Evolutionary conservation across 768 basidiomycete genomes (phyloP).

Genomic region (Tulasnella sp.): DNA sequence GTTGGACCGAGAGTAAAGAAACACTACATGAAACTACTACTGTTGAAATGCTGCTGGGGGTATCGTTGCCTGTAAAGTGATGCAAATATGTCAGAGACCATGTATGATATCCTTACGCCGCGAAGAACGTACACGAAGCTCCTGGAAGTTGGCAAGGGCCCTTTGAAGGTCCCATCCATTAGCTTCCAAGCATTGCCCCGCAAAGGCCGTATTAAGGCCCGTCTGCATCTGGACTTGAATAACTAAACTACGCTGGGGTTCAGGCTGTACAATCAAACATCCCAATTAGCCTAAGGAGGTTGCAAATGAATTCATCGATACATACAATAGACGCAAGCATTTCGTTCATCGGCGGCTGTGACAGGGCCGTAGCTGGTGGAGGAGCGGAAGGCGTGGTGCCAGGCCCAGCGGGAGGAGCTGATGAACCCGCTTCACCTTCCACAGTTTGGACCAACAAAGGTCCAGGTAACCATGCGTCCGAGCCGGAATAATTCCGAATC

Average conservation of each 20-base stretch:
- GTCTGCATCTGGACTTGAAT: conserved; percentile 61
- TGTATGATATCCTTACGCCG: background rate
- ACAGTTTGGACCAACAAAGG: conserved; percentile 58
- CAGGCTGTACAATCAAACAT: conserved; percentile 35
- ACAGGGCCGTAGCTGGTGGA: conserved; percentile 27
- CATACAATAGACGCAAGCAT: conserved; percentile 44
- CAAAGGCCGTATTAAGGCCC: conserved; percentile 62
- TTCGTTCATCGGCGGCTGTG: conserved; percentile 34
- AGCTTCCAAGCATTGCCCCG: conserved; percentile 71
- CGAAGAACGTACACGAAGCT: conserved; percentile 36
- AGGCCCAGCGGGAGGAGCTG: conserved; percentile 23
- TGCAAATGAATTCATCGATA: conserved; percentile 22
- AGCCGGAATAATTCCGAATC: conserved; percentile 71
- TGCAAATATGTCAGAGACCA: background rate
- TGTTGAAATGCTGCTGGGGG: conserved; percentile 26
- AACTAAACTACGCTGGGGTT: conserved; percentile 57
- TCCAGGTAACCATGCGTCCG: conserved; percentile 66
- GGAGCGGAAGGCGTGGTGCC: conserved; percentile 21
- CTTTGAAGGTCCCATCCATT: conserved; percentile 75
- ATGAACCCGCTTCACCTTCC: conserved; percentile 25
- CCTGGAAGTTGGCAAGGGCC: conserved; percentile 75
- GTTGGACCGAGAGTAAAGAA: background rate
- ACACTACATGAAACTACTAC: background rate
- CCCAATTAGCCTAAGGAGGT: background rate
- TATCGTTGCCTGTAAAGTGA: conserved; percentile 19